Conservation (phyloP, 805 yeast genomes). For the Suhomyces emberorum region DNA sequence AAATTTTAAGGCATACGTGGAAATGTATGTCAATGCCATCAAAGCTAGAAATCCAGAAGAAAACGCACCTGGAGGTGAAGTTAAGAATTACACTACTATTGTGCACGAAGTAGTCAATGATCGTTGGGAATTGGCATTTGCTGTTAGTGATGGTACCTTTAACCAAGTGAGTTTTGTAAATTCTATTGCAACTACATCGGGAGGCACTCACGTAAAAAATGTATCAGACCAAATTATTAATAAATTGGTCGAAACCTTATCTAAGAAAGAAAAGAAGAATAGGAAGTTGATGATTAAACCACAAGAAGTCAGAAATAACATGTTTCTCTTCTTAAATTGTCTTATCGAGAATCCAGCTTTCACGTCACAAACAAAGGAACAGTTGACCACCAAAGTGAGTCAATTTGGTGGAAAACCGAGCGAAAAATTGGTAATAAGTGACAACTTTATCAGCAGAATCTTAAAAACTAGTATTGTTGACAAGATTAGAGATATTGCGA, state of each 20-base stretch:
- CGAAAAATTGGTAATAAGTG: constrained; percentile 63
- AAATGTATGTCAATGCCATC: constrained; percentile 79
- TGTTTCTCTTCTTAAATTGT: constrained; percentile 89
- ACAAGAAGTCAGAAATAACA: constrained; percentile 82
- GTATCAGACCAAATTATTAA: constrained; percentile 80
- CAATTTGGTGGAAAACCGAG: constrained; percentile 78
- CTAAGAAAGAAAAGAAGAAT: constrained; percentile 62
- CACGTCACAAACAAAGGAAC: constrained; percentile 96
- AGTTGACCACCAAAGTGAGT: constrained; percentile 79
- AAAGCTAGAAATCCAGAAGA: constrained; percentile 45
- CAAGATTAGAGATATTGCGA: constrained; percentile 78
- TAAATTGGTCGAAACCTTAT: constrained; percentile 66
- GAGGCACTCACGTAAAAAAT: constrained; percentile 92
- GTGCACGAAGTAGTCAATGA: constrained; percentile 79
- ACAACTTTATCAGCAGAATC: constrained; percentile 68
- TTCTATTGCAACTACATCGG: constrained; percentile 94
- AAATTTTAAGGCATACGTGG: constrained; percentile 84
- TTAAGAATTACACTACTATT: constrained; percentile 42
- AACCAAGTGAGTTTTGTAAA: constrained; percentile 96
- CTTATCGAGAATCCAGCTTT: constrained; percentile 95
- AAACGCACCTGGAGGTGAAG: constrained; percentile 26
- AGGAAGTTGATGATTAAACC: constrained; percentile 73
- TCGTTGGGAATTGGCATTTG: constrained; percentile 96
- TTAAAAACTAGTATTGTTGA: constrained; percentile 67
- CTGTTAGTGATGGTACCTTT: constrained; percentile 84